Base-by-base conservation (phyloP, 2,329 filamentous ascomycete species). In the Venturia asperata region DNA sequence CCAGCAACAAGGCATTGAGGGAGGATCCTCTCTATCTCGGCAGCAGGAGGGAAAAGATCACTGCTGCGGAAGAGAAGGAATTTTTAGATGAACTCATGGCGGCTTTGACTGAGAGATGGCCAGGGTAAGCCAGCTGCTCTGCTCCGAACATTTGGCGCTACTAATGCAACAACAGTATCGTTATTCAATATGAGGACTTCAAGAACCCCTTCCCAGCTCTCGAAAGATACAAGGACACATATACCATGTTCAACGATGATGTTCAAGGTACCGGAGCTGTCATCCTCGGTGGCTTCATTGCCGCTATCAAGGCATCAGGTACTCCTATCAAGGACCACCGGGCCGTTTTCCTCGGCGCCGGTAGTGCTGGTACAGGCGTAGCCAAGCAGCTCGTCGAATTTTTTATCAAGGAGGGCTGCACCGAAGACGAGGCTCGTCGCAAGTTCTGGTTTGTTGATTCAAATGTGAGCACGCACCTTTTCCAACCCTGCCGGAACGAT, bases 391-490 rank as follows among this genome's bases (percentile, higher is more conserved):
- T 99, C 69, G 92, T 96, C 66, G 91, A 96, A 78, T 97, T 91
- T 83, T 97, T 97, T 81, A 91, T 92, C 72, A 90, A 91, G 70
- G 90, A 92, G 71, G 94, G 94, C 49, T 82, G 97, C 73, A 89
- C 88, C 11, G 93, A 97, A 77, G 86, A 92, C 71, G 88, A 91
- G 69, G 94, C 94, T 65, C 87, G 87, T 71, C 86, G 88, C 74
- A 94, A 94, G 82, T 97, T 99, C 85, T 97, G 89, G 86, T 90
- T 99, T 61, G 92, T 97, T 67, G 94, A 97, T 80, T 96, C 92
- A 73, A 93, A 94, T 81, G 67, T 70, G 66, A 65, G 68, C 64
- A 42, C 34, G 30, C 52, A 37, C 30, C 27, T 15, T 37, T 37
- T 37, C 30, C 52, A 58, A 27, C 52, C 15, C 52, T 37, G 30